phyloP scores from a whole-genome alignment of 768 basidiomycete genomes.

The Rhizopogon roseolus region DNA sequence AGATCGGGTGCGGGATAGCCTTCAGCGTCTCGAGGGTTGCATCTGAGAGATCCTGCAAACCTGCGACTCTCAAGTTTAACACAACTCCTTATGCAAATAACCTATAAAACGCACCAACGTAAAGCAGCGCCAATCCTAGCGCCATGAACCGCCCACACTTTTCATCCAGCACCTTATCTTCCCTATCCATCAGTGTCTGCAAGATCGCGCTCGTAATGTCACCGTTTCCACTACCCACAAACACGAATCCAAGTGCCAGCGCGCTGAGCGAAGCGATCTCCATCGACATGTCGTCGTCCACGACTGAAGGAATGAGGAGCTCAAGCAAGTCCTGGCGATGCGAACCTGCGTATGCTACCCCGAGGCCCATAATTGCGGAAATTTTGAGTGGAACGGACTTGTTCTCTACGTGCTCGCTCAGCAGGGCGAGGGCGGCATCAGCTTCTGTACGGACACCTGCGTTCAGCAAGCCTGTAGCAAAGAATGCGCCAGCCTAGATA shows the following conservation, averaged over 20 bases:
- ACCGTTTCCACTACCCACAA: constrained; percentile 92
- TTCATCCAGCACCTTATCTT: constrained; percentile 72
- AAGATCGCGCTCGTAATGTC: constrained; percentile 87
- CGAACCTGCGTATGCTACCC: constrained; percentile 92
- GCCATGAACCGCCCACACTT: constrained; percentile 94
- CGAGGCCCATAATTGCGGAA: constrained; percentile 88
- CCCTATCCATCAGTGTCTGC: constrained; percentile 86
- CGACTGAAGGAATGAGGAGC: constrained; percentile 74
- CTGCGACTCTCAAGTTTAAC: constrained; percentile 35
- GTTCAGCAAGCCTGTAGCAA: constrained; percentile 92
- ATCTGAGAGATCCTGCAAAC: constrained; percentile 88
- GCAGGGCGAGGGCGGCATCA: constrained; percentile 86
- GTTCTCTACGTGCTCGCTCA: constrained; percentile 87
- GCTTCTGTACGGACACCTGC: constrained; percentile 87
- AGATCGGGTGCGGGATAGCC: constrained; percentile 88
- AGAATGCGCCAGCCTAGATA: constrained; percentile 77
- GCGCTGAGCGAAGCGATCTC: constrained; percentile 86
- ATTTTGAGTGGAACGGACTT: constrained; percentile 80
- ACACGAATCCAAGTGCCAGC: constrained; percentile 89
- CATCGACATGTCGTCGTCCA: constrained; percentile 80
- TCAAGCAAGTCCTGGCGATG: constrained; percentile 80
- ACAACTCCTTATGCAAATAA: background rate
- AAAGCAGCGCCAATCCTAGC: constrained; percentile 85
- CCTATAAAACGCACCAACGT: constrained; percentile 59
- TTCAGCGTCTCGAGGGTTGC: constrained; percentile 91